Evolutionary conservation across 1,284 basidiomycete genomes (phyloP).

Genomic region (Boletus smithii): DNA sequence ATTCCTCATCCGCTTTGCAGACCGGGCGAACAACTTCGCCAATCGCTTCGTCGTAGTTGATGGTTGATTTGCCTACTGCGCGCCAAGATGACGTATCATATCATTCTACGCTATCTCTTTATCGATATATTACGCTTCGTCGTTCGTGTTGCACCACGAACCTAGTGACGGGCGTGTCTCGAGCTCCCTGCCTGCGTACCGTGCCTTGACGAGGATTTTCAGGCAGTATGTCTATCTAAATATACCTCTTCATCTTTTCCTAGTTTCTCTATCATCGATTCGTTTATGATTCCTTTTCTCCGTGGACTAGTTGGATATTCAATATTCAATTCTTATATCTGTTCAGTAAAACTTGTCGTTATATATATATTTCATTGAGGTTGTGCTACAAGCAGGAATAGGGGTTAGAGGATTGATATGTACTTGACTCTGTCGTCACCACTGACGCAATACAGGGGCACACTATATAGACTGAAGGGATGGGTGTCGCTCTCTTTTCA

Average conservation of each 20-base stretch:
- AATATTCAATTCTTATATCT: conserved; percentile 6
- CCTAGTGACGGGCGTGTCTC: conserved; percentile 61
- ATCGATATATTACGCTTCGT: conserved; percentile 59
- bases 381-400: neutral
- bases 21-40: conserved; percentile 34
- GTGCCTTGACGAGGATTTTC: conserved; percentile 34
- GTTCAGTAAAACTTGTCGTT: conserved; percentile 4
- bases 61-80: conserved; percentile 40
- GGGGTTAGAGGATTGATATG: too few relatives aligned
- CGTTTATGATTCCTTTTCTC: conserved; percentile 4
- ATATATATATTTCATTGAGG: conserved; percentile 11
- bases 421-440: conserved; percentile 19
- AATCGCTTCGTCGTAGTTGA: conserved; percentile 36
- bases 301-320: conserved; percentile 19
- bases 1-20: conserved; percentile 18
- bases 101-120: conserved; percentile 46
- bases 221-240: conserved; percentile 24
- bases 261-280: conserved; percentile 1
- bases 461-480: conserved; percentile 1
- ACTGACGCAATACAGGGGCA: conserved; percentile 26
- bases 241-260: conserved; percentile 8
- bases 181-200: conserved; percentile 33
- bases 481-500: neutral
- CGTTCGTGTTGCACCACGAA: conserved; percentile 44
- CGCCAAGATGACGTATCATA: conserved; percentile 29